Evolutionary conservation across 768 basidiomycete genomes (phyloP), one percentile per base, ranked within the genome.

Genomic region (Stropharia rugosoannulata): DNA sequence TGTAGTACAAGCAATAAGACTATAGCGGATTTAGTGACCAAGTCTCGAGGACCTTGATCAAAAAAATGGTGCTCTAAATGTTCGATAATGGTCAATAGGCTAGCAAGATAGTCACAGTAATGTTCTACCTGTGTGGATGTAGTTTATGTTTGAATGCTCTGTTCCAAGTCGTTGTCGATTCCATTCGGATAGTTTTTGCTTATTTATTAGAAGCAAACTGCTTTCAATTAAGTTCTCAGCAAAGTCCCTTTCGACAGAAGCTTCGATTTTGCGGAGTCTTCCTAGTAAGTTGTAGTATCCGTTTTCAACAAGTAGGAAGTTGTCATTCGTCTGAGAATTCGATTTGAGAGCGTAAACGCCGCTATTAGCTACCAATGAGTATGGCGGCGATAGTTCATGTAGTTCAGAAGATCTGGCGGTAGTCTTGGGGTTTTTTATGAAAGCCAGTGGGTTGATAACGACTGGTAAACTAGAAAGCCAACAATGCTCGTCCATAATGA

Each of bases 1-100:
- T 60, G 45, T 43, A 68, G 42, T 4, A 68, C 57, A 9, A 65
- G 52, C 1, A 60, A 59, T 2, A 62, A 36, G 11, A 62, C 42
- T 6, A 36, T 36, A 11, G 43, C 54, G 1, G 55, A 44, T 4
- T 38, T 51, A 2, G 22, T 6, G 4, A 46, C 42, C 8, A 45
- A 36, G 18, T 54, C 53, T 35, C 10, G 41, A 1, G 62, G 54
- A 11, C 60, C 58, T 5, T 13, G 16, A 0, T n/a, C 25, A 15
- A 41, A 51, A 37, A 58, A 64, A 35, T 52, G 56, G 12, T n/a
- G 42, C 13, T 59, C 62, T 66, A 40, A 12, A 13, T 3, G 3
- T 4, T 5, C 11, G 13, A 13, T 18, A 19, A 12, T 46, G 2
- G 19, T 29, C n/a, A n/a, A 46, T 19, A 7, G 19, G 4, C 4